Conservation (phyloP, 2,329 filamentous ascomycete genomes). For the Raffaelea albimanens region DNA sequence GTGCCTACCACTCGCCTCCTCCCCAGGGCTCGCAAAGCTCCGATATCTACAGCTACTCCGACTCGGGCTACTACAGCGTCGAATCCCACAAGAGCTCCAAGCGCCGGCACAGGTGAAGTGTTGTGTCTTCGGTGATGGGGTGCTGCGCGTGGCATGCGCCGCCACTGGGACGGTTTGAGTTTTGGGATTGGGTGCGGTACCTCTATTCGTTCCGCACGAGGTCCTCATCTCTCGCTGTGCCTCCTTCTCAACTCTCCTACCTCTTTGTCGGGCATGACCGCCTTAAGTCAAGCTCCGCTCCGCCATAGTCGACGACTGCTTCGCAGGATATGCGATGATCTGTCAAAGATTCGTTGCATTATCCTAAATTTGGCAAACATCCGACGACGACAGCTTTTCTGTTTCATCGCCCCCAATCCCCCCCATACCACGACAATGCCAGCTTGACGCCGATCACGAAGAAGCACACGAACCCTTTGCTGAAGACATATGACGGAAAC, state of each 20-base stretch:
- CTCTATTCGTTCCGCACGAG: constrained; percentile 36
- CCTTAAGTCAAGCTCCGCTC: constrained; percentile 28
- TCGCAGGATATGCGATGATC: not conserved
- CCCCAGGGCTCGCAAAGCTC: constrained; percentile 28
- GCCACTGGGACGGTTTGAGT: constrained; percentile 31
- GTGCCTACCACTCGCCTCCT: constrained; percentile 41
- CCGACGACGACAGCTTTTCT: too few relatives aligned
- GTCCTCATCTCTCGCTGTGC: constrained; percentile 22
- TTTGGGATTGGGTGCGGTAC: constrained; percentile 36
- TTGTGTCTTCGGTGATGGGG: constrained; percentile 41
- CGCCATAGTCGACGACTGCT: constrained; percentile 11
- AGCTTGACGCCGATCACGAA: not conserved
- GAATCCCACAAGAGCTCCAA: constrained; percentile 33
- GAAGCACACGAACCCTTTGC: constrained; percentile 2
- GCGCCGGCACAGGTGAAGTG: constrained; percentile 38
- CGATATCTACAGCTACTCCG: constrained; percentile 35
- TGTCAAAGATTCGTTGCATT: too few relatives aligned
- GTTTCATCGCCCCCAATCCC: not conserved
- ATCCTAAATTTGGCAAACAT: too few relatives aligned
- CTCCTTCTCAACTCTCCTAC: constrained; percentile 38
- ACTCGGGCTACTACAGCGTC: constrained; percentile 45
- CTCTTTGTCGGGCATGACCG: constrained; percentile 37
- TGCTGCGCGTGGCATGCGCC: constrained; percentile 30
- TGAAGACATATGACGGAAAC: constrained; percentile 8
- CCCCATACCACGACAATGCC: not conserved